phyloP scores from a whole-genome alignment of 2,329 filamentous ascomycete genomes.

The Pseudocercospora pini-densiflorae region DNA sequence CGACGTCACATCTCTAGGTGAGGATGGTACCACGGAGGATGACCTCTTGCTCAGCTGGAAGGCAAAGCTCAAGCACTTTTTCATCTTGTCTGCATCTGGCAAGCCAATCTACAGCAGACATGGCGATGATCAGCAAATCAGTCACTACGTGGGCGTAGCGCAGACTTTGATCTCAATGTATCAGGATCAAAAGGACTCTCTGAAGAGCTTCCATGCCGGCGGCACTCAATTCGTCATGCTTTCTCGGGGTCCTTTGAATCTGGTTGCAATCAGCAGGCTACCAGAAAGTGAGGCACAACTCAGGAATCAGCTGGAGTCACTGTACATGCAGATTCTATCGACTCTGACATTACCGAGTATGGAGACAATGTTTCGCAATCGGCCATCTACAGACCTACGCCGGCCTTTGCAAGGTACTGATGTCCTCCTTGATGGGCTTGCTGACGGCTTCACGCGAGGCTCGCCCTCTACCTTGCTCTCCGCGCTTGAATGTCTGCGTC shows the following conservation, averaged over 20 bases:
- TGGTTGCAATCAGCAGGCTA: constrained; percentile 89
- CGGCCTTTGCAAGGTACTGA: constrained; percentile 91
- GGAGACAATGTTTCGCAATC: constrained; percentile 82
- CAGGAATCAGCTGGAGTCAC: constrained; percentile 82
- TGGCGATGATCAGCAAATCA: constrained; percentile 86
- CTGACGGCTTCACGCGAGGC: constrained; percentile 91
- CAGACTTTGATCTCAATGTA: constrained; percentile 99
- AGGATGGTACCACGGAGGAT: constrained; percentile 60
- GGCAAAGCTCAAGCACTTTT: constrained; percentile 92
- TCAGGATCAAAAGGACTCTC: constrained; percentile 74
- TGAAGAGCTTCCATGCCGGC: constrained; percentile 86
- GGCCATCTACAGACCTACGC: constrained; percentile 91
- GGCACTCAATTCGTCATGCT: constrained; percentile 83
- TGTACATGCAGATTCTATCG: constrained; percentile 98
- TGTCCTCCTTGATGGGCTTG: constrained; percentile 83
- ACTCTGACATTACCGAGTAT: constrained; percentile 89
- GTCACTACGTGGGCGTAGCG: constrained; percentile 90
- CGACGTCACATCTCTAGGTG: constrained; percentile 65
- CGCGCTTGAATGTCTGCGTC: constrained; percentile 88
- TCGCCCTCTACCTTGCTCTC: constrained; percentile 88
- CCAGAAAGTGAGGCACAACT: constrained; percentile 92
- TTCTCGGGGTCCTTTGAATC: constrained; percentile 84
- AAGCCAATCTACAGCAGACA: constrained; percentile 98
- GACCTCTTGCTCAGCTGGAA: constrained; percentile 75
- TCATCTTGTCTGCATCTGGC: constrained; percentile 93